Base-by-base conservation (phyloP, 768 basidiomycete genomes). In the Amyloporia xantha region DNA sequence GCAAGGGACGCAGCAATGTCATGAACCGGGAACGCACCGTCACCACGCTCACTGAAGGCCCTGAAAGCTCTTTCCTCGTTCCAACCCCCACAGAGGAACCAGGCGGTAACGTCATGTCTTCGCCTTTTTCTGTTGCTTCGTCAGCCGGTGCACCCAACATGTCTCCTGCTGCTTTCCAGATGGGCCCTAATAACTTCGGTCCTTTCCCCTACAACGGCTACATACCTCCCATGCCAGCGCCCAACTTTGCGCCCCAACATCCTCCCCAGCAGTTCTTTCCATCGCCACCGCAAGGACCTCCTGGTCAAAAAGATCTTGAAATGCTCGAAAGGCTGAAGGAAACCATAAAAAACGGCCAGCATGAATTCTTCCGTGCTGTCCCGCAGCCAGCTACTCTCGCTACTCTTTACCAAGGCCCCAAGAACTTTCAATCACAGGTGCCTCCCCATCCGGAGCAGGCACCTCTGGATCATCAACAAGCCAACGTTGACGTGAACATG, bases 251-350 rank as follows among this genome's bases (percentile, higher is more conserved):
- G 37, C n/a, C n/a, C n/a, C n/a, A n/a, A n/a, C n/a, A n/a, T n/a
- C 49, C 62, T 47, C 57, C 61, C 30, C 63, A 63, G 33, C 64
- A 63, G 30, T 55, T 51, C 50, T 51, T 44, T 30, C 47, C 11
- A 27, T 21, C 51, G 26, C 54, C 52, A 52, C 44, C 56, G 2
- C 13, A 23, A 13, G 59, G 75, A 0, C 75, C 78, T 2, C 72
- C 76, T 19, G 84, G 81, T 6, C 72, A 78, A 57, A 74, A 71
- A 60, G 87, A 88, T 66, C 75, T 89, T 53, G 83, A 87, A 62
- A 74, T 82, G 26, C 74, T 90, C 51, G 79, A 88, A 66, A 79
- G 79, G 48, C 79, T 90, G 63, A 89, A 90, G 64, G 69, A 78
- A 20, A 68, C 76, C 48, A 89, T 90, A 65, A 83, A 81, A 59